These are phyloP conservation scores for Thielaviopsis punctulata DNA, from an alignment of 2,329 filamentous ascomycete species.

Conservation along the genomic window DNA sequence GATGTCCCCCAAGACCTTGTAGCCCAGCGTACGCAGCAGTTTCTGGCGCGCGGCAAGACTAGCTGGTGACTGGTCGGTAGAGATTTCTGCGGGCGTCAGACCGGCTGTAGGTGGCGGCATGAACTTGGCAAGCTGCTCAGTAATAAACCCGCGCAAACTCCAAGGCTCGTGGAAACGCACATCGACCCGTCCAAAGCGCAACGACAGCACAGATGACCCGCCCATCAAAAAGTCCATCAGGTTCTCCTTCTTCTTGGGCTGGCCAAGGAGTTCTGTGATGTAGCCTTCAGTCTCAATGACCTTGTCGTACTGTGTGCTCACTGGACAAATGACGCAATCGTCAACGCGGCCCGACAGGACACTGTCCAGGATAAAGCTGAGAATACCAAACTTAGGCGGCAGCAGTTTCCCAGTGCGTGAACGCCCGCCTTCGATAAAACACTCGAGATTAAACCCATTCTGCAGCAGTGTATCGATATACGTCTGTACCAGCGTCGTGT, in stretches of 20 bases:
- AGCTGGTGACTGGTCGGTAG: conserved; percentile 22
- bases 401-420: conserved; percentile 87
- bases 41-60: conserved; percentile 45
- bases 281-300: conserved; percentile 97
- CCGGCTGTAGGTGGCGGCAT: conserved; percentile 19
- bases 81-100: conserved; percentile 18
- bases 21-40: conserved; percentile 71
- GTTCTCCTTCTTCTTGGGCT: conserved; percentile 93
- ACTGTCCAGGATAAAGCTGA: conserved; percentile 82
- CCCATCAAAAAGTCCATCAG: conserved; percentile 75
- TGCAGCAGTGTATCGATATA: conserved; percentile 89
- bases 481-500: conserved; percentile 81
- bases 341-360: conserved; percentile 73
- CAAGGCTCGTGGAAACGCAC: conserved; percentile 93
- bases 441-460: conserved; percentile 87
- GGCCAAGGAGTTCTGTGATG: conserved; percentile 79
- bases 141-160: conserved; percentile 70
- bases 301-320: conserved; percentile 96
- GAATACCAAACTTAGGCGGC: conserved; percentile 86
- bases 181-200: conserved; percentile 82
- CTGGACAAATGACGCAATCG: conserved; percentile 85
- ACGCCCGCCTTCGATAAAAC: conserved; percentile 89
- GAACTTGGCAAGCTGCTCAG: conserved; percentile 44
- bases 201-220: conserved; percentile 66
- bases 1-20: conserved; percentile 83